phyloP scores from a whole-genome alignment of 148 eudicot genomes.

The Chenopodium formosanum region DNA sequence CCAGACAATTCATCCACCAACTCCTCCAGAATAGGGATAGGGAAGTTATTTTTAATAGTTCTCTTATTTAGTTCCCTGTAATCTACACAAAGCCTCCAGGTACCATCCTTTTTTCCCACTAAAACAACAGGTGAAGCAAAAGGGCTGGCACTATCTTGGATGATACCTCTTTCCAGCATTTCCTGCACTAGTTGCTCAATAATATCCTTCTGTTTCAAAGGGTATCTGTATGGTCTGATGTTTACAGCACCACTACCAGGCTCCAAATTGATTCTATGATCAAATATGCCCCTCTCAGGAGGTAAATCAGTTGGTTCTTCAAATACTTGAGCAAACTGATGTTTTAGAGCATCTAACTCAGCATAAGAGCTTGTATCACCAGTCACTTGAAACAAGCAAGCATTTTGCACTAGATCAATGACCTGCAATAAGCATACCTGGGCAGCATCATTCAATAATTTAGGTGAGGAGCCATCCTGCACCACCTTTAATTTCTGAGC shows the following conservation, averaged over 20 bases:
- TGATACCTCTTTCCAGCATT: neutral
- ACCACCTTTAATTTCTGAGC: neutral
- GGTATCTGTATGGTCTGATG: too few relatives aligned
- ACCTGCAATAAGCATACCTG: neutral
- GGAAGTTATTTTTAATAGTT: neutral
- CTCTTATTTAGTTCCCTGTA: neutral
- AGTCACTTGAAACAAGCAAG: too few relatives aligned
- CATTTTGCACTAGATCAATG: neutral
- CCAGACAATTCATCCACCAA: neutral
- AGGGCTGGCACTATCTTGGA: neutral
- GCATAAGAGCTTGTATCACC: accelerated
- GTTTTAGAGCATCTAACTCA: too few relatives aligned
- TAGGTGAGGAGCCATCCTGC: neutral
- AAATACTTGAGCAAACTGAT: too few relatives aligned
- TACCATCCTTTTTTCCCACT: neutral
- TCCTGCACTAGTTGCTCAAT: neutral
- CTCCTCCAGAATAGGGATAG: neutral
- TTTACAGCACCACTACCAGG: too few relatives aligned
- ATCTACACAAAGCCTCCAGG: neutral
- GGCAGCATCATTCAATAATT: too few relatives aligned
- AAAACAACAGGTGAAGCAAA: neutral
- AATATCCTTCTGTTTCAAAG: neutral
- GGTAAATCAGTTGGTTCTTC: neutral
- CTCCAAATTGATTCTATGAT: too few relatives aligned
- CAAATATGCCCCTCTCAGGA: too few relatives aligned